Percentiles rank a stretch among this genome's conserved stretches.
phyloP scores from a whole-genome alignment of 106 monocot genomes.

The Phalaenopsis equestris region DNA sequence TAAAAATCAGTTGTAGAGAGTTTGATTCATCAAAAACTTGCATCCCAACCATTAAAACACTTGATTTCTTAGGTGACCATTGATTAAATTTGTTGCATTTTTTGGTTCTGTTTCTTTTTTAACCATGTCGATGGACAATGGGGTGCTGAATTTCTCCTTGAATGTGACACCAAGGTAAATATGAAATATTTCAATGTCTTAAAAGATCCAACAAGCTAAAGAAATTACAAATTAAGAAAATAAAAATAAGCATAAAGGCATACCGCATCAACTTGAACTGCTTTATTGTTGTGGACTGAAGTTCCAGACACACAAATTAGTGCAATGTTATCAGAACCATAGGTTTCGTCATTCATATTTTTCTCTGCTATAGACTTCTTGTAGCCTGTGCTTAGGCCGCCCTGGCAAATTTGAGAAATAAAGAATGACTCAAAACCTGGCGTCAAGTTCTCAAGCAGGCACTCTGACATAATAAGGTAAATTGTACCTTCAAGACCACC shows the following conservation, averaged over 20 bases:
- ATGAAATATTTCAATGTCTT: conserved; percentile 3
- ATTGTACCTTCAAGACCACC: conserved; percentile 80
- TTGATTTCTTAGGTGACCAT: no score
- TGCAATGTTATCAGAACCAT: conserved; percentile 68
- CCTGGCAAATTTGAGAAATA: conserved; percentile 32
- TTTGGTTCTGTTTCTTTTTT: no score
- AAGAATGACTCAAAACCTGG: background rate
- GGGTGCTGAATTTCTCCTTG: background rate
- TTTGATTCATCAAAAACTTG: background rate
- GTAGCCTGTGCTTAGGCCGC: conserved; percentile 84
- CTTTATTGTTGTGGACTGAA: conserved; percentile 75
- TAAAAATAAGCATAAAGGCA: conserved; percentile 3
- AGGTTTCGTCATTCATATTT: conserved; percentile 70
- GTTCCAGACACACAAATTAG: conserved; percentile 74
- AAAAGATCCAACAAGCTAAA: background rate
- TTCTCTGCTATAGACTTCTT: conserved; percentile 70
- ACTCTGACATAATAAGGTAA: background rate
- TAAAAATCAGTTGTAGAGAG: background rate
- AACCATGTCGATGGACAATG: no score
- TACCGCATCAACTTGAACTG: conserved; percentile 95
- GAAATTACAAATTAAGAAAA: background rate
- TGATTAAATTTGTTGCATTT: no score
- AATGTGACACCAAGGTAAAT: background rate
- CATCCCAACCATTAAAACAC: background rate
- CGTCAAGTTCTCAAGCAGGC: background rate